Conservation (phyloP, 2,329 filamentous ascomycete genomes). For the Talaromyces sp. region DNA sequence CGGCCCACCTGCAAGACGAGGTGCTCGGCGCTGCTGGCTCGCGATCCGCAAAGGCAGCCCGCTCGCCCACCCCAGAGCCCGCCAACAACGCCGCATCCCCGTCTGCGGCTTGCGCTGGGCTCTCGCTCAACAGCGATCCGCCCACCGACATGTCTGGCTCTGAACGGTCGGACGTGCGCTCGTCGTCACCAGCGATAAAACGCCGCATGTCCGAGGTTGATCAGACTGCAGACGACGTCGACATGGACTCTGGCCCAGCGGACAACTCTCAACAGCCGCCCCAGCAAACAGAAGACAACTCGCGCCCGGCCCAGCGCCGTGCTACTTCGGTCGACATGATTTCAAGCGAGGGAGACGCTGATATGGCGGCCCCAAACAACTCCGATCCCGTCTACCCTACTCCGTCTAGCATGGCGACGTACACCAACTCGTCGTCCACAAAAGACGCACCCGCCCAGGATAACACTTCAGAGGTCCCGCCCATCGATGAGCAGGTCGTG, state of each 20-base stretch:
- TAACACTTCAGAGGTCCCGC: conserved; percentile 27
- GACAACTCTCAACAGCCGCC: conserved; percentile 6
- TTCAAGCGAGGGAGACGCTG: conserved; percentile 22
- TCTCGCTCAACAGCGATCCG: conserved; percentile 44
- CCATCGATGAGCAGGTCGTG: conserved; percentile 66
- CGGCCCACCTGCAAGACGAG: conserved; percentile 53
- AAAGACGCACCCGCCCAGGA: conserved; percentile 21
- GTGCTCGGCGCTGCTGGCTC: conserved; percentile 28
- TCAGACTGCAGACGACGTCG: conserved; percentile 15
- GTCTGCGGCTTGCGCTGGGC: conserved; percentile 49
- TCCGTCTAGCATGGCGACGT: conserved; percentile 35
- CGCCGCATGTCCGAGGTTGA: conserved; percentile 28
- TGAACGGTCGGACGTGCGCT: conserved; percentile 25
- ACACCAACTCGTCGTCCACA: conserved; percentile 24
- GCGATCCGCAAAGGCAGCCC: neutral
- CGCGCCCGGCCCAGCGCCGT: conserved; percentile 22
- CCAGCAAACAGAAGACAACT: conserved; percentile 15
- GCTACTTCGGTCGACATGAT: conserved; percentile 43
- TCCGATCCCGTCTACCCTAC: conserved; percentile 31
- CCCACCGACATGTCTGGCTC: conserved; percentile 40
- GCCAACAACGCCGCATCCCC: conserved; percentile 33
- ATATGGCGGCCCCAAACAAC: conserved; percentile 11
- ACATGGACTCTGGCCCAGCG: conserved; percentile 11
- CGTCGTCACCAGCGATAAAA: conserved; percentile 32
- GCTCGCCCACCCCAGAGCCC: conserved; percentile 10